Evolutionary conservation across 2,329 filamentous ascomycete species (phyloP).

Genomic region (Aspergillus carbonarius): DNA sequence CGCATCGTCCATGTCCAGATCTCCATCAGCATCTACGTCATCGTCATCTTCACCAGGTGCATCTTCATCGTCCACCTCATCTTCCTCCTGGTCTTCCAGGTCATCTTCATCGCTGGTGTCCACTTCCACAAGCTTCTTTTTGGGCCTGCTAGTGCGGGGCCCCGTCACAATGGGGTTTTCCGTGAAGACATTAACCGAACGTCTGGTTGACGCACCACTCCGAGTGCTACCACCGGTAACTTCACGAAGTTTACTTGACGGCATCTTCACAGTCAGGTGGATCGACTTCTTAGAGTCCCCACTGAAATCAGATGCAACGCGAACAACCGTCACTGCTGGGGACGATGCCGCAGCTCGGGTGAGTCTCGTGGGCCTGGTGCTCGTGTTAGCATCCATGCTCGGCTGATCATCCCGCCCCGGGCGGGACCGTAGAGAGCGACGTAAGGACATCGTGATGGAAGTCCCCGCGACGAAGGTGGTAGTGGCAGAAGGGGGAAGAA

Average conservation of each 20-base stretch:
- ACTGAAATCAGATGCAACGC: constrained; percentile 33
- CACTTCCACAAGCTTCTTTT: constrained; percentile 46
- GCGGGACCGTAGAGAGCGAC: constrained; percentile 42
- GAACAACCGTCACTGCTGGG: constrained; percentile 39
- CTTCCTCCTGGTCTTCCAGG: constrained; percentile 46
- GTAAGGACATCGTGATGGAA: constrained; percentile 34
- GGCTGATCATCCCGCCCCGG: constrained; percentile 26
- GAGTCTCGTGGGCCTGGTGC: constrained; percentile 38
- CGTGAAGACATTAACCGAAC: constrained; percentile 46
- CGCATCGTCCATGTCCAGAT: constrained; percentile 48
- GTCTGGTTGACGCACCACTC: constrained; percentile 26
- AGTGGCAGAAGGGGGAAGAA: neutral
- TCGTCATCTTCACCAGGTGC: constrained; percentile 25
- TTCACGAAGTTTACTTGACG: constrained; percentile 50
- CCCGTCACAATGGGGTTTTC: constrained; percentile 48
- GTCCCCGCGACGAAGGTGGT: neutral
- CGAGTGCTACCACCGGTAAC: constrained; percentile 39
- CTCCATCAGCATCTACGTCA: constrained; percentile 35
- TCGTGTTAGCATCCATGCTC: constrained; percentile 35
- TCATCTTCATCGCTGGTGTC: constrained; percentile 51
- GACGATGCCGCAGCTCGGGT: constrained; percentile 31
- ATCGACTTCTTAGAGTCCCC: constrained; percentile 44
- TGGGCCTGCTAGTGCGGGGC: constrained; percentile 46
- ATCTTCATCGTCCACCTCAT: constrained; percentile 41
- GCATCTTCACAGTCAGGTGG: constrained; percentile 51